These are phyloP conservation scores for Lentinus polychrous DNA, from an alignment of 1,284 basidiomycete genomes.

Conservation along the genomic window DNA sequence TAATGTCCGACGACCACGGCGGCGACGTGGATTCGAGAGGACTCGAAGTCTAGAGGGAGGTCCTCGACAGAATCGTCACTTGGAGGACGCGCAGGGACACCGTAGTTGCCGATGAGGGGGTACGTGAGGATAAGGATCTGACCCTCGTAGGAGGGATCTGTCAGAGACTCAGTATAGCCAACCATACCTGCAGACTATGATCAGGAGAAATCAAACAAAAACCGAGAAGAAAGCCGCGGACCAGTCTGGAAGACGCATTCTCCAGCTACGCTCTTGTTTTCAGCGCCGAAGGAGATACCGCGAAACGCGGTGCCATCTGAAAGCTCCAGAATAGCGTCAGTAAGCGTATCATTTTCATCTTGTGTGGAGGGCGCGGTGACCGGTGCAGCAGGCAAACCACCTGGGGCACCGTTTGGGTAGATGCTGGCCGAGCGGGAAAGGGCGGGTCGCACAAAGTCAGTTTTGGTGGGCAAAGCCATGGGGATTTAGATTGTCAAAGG, in stretches of 20 bases:
- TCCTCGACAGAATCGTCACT: constrained; percentile 42
- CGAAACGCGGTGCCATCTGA: constrained; percentile 85
- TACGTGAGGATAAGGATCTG: constrained; percentile 98
- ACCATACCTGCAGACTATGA: constrained; percentile 77
- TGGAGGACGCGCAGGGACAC: constrained; percentile 78
- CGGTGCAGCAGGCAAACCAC: constrained; percentile 43
- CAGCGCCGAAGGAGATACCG: constrained; percentile 92
- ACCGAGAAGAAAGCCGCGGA: constrained; percentile 35
- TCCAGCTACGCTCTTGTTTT: constrained; percentile 87
- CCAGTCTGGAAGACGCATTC: constrained; percentile 99
- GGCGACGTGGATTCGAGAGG: constrained; percentile 88
- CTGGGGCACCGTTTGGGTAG: constrained; percentile 30
- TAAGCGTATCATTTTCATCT: constrained; percentile 18
- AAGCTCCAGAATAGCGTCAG: constrained; percentile 80
- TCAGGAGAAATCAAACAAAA: neutral
- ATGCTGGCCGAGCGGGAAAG: constrained; percentile 42
- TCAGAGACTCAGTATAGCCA: constrained; percentile 97
- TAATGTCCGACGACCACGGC: constrained; percentile 94
- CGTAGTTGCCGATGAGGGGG: constrained; percentile 96
- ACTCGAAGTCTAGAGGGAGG: constrained; percentile 86
- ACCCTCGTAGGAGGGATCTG: constrained; percentile 97
- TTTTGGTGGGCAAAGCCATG: constrained; percentile 27
- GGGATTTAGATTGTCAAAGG: too few species aligned
- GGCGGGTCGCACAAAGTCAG: constrained; percentile 32
- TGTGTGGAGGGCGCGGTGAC: constrained; percentile 39